Base-by-base conservation (phyloP, 257 asterid species). In the Plantago ovata region DNA sequence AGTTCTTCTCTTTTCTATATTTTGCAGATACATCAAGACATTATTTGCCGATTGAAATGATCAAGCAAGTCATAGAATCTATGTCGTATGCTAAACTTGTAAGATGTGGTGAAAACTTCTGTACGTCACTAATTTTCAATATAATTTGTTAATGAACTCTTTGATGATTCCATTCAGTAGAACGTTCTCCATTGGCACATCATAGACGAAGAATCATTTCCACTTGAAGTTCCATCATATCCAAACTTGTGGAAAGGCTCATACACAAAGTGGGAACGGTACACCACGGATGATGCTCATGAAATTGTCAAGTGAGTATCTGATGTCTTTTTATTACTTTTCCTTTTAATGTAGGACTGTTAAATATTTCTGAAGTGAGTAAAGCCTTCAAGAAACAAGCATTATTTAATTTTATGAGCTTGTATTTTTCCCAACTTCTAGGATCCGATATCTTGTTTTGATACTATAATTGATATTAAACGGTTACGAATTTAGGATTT, bases 161-260 rank as follows among this genome's bases (percentile, higher is more conserved):
- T 68, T 79, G 53, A 14, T 70, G 59, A 62, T 87, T 76, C 76
- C 72, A 58, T 76, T 84, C 78, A 67, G 83, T 83, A 87, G 98
- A 90, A 90, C 75, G 94, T 90, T 70, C 84, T 90, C 66, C 98
- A 90, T 61, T 90, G 98, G 98, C 98, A 90, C 80, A 84, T 90
- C 68, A 82, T 90, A 69, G 98, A 90, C 64, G 96, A 87, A 84
- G 86, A 90, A 76, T 87, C 98, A 42, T 90, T 90, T 81, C 98
- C 98, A 64, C 84, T 90, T 42, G 98, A 90, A 79, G 85, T 90
- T 58, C 98, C 98, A 52, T 66, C 81, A 22, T 90, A 77, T 64
- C 94, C 98, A 56, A 81, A 87, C 33, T 78, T 90, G 77, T 90
- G 98, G 98, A 84, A 81, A 72, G 98, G 96, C 32, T 80, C 96